A percentile compares a stretch with the other conserved stretches of the same genome.
phyloP scores from a whole-genome alignment of 306 rosid genomes.

The Cicer arietinum region DNA sequence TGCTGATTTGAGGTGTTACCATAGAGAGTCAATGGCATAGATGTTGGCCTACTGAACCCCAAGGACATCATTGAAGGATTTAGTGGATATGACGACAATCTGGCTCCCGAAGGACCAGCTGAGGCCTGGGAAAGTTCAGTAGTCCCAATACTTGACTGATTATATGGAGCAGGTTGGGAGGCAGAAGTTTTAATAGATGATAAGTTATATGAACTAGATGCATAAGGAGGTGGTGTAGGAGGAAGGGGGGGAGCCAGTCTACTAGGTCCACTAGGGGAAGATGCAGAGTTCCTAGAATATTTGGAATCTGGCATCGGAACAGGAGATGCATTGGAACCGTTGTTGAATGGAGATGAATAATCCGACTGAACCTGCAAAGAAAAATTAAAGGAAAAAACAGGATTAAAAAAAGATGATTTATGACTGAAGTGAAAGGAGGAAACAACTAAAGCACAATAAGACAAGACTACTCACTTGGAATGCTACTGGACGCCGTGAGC shows the following conservation, averaged over 20 bases:
- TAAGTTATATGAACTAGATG: conserved; percentile 71
- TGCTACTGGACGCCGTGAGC: conserved; percentile 62
- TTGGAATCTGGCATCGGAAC: conserved; percentile 65
- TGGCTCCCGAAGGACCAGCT: conserved; percentile 58
- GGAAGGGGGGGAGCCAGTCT: conserved; percentile 98
- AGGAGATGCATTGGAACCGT: conserved; percentile 55
- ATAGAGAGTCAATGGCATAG: conserved; percentile 61
- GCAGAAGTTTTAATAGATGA: conserved; percentile 62
- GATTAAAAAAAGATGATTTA: conserved; percentile 11
- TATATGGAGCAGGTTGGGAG: conserved; percentile 65
- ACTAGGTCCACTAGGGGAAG: conserved; percentile 76
- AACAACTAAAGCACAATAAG: conserved; percentile 34
- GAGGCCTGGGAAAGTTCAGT: conserved; percentile 65
- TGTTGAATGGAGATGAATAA: conserved; percentile 67
- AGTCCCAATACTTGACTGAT: conserved; percentile 59
- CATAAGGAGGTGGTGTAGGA: conserved; percentile 91
- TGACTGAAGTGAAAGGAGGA: conserved; percentile 38
- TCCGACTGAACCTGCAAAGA: conserved; percentile 73
- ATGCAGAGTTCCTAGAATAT: conserved; percentile 66
- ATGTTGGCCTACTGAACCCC: conserved; percentile 66
- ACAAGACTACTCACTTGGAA: conserved; percentile 65
- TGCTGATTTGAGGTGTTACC: conserved; percentile 74
- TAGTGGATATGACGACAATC: conserved; percentile 63
- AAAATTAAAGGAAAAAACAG: conserved; percentile 21
- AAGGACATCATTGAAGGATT: conserved; percentile 58